Percentiles rank a stretch among this genome's conserved stretches.
Conservation (phyloP, 2,329 filamentous ascomycete genomes). For the Trichophyton equinum region DNA sequence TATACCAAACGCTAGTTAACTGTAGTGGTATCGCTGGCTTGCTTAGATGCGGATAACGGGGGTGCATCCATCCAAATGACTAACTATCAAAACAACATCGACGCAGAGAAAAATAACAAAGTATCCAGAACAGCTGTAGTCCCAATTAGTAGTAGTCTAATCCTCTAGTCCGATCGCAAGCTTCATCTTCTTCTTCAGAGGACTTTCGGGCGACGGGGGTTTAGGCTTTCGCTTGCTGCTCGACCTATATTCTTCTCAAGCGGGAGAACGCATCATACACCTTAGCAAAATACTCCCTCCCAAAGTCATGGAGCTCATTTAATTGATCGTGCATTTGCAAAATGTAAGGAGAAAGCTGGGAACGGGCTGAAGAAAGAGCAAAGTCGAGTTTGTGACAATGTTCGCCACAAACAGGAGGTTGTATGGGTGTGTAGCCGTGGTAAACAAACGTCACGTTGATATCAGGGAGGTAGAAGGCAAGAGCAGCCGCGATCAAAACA, state of each 20-base stretch:
- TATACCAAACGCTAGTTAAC: not conserved
- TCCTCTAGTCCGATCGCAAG: not conserved
- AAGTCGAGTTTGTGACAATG: not conserved
- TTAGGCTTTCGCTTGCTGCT: not conserved
- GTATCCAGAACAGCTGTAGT: not conserved
- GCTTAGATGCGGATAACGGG: not conserved
- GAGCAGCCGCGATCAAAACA: not conserved
- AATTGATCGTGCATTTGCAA: not conserved
- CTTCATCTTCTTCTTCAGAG: not conserved
- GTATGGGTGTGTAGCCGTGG: not conserved
- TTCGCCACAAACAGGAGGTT: not conserved
- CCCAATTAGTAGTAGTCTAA: not conserved
- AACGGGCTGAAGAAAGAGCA: not conserved
- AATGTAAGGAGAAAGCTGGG: not conserved
- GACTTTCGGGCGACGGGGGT: not conserved
- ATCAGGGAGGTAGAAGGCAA: not conserved
- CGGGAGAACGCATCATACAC: not conserved
- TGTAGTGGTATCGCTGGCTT: not conserved
- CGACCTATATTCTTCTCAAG: conserved; percentile 2
- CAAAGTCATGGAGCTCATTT: not conserved
- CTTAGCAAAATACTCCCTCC: not conserved
- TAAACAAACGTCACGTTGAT: not conserved
- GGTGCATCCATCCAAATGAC: not conserved
- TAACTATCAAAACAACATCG: not conserved
- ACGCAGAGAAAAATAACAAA: not conserved